phyloP scores from a whole-genome alignment of 495 filamentous ascomycete species.

The Xanthoparmelia taractica region DNA sequence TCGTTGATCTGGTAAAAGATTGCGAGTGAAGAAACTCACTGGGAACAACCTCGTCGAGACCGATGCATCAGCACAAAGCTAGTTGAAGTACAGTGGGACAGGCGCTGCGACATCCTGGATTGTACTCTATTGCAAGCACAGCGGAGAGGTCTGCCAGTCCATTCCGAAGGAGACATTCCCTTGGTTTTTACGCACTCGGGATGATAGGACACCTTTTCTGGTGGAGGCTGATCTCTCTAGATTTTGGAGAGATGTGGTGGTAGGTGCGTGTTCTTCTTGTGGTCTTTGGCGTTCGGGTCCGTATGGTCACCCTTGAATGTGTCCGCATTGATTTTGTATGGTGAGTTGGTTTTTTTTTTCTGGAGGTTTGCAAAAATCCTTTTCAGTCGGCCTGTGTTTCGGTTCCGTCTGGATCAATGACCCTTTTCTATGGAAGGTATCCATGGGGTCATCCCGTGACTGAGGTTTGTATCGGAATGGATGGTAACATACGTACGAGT shows the following conservation, averaged over 20 bases:
- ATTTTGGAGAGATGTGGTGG: not conserved
- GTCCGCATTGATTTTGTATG: too few species aligned
- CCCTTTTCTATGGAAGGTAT: too few species aligned
- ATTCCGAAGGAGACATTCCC: slow-evolving; percentile 7
- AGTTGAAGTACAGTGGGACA: not conserved
- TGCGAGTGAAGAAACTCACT: not conserved
- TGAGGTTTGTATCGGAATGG: too few species aligned
- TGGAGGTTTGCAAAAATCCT: too few species aligned
- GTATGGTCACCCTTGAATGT: too few species aligned
- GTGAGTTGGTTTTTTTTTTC: too few species aligned
- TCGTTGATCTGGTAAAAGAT: not conserved
- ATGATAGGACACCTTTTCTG: slow-evolving; percentile 4
- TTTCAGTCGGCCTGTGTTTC: too few species aligned
- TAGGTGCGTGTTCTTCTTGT: not conserved
- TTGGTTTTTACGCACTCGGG: slow-evolving; percentile 10
- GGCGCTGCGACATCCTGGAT: slow-evolving; percentile 4
- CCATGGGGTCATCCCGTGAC: too few species aligned
- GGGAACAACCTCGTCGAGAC: not conserved
- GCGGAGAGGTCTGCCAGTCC: slow-evolving; percentile 14
- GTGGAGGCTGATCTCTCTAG: not conserved
- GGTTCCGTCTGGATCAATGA: too few species aligned
- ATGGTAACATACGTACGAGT: not conserved
- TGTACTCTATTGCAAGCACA: slow-evolving; percentile 12
- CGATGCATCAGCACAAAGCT: not conserved
- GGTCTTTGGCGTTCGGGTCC: not conserved